Evolutionary conservation across 2,329 filamentous ascomycete genomes (phyloP).

Genomic region (Fusarium palustre): DNA sequence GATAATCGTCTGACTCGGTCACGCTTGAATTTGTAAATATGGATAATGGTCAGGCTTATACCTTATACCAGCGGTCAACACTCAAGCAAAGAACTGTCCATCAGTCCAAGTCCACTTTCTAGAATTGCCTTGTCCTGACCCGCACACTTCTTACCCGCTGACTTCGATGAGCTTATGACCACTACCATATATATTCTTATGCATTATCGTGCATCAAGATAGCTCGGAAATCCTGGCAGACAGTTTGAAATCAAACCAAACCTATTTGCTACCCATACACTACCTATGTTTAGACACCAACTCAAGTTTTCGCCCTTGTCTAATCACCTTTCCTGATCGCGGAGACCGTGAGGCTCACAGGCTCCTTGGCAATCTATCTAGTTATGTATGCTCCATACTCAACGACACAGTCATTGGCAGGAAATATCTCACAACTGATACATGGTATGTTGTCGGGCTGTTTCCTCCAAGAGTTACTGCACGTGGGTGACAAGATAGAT

Average conservation of each 20-base stretch:
- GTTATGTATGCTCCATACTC: neutral
- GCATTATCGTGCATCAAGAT: neutral
- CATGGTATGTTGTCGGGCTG: neutral
- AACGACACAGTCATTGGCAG: conserved; percentile 30
- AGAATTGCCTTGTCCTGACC: neutral
- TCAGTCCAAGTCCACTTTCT: neutral
- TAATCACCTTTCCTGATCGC: conserved; percentile 2
- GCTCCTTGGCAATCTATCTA: conserved; percentile 34
- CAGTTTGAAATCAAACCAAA: neutral
- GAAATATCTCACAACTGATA: conserved; percentile 19
- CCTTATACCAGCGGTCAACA: neutral
- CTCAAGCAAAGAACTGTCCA: neutral
- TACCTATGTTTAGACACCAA: neutral
- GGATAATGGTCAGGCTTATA: neutral
- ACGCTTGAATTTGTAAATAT: conserved; percentile 4
- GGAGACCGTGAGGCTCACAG: conserved; percentile 1
- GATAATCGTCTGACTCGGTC: conserved; percentile 32
- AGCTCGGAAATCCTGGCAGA: neutral
- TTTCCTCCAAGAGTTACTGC: conserved; percentile 8
- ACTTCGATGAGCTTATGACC: neutral
- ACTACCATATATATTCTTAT: neutral
- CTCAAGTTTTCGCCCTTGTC: neutral
- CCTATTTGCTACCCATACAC: neutral
- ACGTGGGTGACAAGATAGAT: neutral
- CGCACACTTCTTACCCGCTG: neutral